A percentile compares a stretch with the other conserved stretches of the same genome.
Evolutionary conservation across 495 filamentous ascomycete genomes (phyloP).

Genomic region (Staphylotrichum longicolle): DNA sequence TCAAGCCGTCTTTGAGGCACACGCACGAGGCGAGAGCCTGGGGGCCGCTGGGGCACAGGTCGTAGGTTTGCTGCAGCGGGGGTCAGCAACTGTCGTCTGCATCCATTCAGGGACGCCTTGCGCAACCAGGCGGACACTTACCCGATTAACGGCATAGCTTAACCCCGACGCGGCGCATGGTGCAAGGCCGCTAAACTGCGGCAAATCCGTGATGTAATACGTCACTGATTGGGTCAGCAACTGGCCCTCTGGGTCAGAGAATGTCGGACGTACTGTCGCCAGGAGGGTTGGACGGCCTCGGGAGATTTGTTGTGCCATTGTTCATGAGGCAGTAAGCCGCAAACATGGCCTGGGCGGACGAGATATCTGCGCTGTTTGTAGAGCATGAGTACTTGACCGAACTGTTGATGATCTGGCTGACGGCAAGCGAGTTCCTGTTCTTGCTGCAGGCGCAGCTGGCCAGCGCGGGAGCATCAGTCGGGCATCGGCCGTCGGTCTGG

Average conservation of each 20-base stretch:
- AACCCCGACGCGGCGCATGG: constrained; percentile 44
- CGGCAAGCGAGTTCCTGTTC: constrained; percentile 43
- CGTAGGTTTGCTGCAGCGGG: constrained; percentile 33
- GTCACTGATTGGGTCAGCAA: constrained; percentile 38
- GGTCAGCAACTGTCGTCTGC: constrained; percentile 12
- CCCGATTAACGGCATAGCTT: constrained; percentile 40
- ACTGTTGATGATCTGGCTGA: constrained; percentile 41
- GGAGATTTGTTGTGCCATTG: constrained; percentile 47
- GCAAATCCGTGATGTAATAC: constrained; percentile 51
- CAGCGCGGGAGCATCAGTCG: constrained; percentile 39
- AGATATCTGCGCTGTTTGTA: constrained; percentile 40
- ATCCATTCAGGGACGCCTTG: background rate
- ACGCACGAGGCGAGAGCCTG: constrained; percentile 48
- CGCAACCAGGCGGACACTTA: constrained; percentile 23
- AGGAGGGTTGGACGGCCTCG: constrained; percentile 42
- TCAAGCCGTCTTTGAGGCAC: constrained; percentile 48
- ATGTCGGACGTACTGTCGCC: constrained; percentile 40
- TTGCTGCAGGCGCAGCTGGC: constrained; percentile 50
- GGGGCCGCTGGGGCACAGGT: constrained; percentile 44
- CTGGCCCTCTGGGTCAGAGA: no score
- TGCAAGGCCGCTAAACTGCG: constrained; percentile 43
- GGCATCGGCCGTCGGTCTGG: constrained; percentile 36
- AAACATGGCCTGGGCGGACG: constrained; percentile 49
- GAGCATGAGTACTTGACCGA: constrained; percentile 43
- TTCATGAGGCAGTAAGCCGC: constrained; percentile 48